Base-by-base conservation (phyloP, 495 filamentous ascomycete genomes). In the Podospora australis region DNA sequence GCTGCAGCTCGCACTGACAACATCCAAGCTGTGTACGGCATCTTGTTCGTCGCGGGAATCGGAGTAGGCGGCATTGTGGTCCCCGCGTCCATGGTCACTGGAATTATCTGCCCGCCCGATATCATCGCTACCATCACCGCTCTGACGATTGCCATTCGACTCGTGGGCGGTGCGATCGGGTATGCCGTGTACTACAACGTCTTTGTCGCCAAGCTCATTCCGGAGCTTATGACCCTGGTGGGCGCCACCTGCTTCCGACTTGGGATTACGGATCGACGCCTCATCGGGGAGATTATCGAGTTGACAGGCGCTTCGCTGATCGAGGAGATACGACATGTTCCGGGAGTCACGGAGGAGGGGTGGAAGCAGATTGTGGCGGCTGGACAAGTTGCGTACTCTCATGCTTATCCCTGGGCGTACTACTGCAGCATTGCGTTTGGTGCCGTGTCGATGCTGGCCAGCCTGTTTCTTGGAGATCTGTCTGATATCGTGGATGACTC, bases 161-260 rank as follows among this genome's bases (percentile, higher is more conserved):
- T 86, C 44, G 72, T 86, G 26, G 84, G 84, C 26, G 83, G 84
- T 28, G 70, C 78, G 25, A 79, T 88, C 45, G 84, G 84, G 35
- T 88, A 87, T 60, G 77, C 75, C 19, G 76, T 82, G 49, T 88
- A 88, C 73, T 88, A 81, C 74, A 88, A 87, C 58, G 73, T 88
- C 55, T 88, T 86, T 67, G 62, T 78, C 54, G 72, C 73, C 54
- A 85, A 84, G 65, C 80, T 87, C 49, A 52, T 73, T 11, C 73
- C 78, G 1, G 62, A 70, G 16, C 74, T 81, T 25, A 59, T 46
- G 7, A 40, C 71, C 38, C 72, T 77, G 45, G 75, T 86, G 13
- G 76, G 73, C 17, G 72, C 69, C 7, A 70, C 75, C 1, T 81
- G 82, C 70, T 45, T 65, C 3, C 56, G 61, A 44, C 65, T 77